These are phyloP conservation scores for Ascocoryne sarcoides DNA, from an alignment of 2,329 filamentous ascomycete genomes.

Conservation along the genomic window DNA sequence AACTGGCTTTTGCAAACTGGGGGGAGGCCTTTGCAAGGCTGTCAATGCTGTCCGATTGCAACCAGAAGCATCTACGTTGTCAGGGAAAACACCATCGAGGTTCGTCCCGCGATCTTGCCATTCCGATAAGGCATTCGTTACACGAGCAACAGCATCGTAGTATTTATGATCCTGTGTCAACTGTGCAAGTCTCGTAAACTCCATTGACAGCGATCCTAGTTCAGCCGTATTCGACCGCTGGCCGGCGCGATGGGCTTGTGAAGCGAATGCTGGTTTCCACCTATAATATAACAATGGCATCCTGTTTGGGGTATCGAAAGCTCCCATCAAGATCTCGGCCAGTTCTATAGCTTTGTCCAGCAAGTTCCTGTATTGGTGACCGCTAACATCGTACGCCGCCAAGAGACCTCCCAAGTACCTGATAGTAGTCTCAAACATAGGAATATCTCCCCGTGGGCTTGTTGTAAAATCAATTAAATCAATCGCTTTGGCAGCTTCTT, in stretches of 20 bases:
- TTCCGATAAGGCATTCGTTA: constrained; percentile 70
- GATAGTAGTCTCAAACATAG: constrained; percentile 89
- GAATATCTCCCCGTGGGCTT: constrained; percentile 58
- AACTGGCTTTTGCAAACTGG: constrained; percentile 1
- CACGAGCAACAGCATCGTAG: constrained; percentile 81
- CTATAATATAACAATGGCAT: constrained; percentile 79
- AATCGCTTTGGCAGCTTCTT: constrained; percentile 63
- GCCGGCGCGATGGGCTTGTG: constrained; percentile 54
- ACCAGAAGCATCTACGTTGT: constrained; percentile 67
- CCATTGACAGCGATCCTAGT: constrained; percentile 66
- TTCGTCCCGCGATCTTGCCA: constrained; percentile 60
- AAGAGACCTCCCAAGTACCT: constrained; percentile 82
- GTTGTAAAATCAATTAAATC: constrained; percentile 76
- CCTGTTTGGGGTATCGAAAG: constrained; percentile 81
- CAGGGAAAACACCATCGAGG: constrained; percentile 74
- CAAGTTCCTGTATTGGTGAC: constrained; percentile 55
- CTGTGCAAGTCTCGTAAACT: constrained; percentile 84
- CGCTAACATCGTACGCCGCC: constrained; percentile 79
- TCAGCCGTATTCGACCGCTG: constrained; percentile 44
- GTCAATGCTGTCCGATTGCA: constrained; percentile 44
- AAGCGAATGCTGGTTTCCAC: constrained; percentile 60
- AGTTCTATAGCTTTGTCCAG: constrained; percentile 65
- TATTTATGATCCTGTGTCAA: constrained; percentile 74
- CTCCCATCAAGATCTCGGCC: constrained; percentile 61
- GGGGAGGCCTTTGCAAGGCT: constrained; percentile 9